Percentiles rank a stretch among this genome's conserved stretches.
Evolutionary conservation across 192 early-diverging fungal genomes (phyloP).

Genomic region (Lunasporangiospora selenospora): DNA sequence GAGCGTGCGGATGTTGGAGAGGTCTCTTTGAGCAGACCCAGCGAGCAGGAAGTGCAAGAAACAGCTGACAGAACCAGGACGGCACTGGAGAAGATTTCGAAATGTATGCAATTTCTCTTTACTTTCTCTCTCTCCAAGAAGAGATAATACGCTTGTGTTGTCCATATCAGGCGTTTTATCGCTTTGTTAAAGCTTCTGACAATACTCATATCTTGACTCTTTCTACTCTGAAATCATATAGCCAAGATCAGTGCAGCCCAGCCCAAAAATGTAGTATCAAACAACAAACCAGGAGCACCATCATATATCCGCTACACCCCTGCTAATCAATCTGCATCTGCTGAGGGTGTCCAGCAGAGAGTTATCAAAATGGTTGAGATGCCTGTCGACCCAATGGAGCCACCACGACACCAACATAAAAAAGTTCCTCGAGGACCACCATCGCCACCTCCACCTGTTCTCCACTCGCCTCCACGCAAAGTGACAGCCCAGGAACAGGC

Average conservation of each 20-base stretch:
- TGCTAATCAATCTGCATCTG: slow-evolving; percentile 69
- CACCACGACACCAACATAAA: slow-evolving; percentile 90
- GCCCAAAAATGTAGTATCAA: slow-evolving; percentile 63
- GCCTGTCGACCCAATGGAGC: slow-evolving; percentile 97
- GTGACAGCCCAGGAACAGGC: slow-evolving; percentile 95
- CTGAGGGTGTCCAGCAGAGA: slow-evolving; percentile 82
- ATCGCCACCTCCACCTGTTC: slow-evolving; percentile 95
- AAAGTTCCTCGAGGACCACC: slow-evolving; percentile 87
- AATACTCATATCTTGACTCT: too few species aligned
- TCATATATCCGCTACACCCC: slow-evolving; percentile 93
- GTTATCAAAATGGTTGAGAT: slow-evolving; percentile 96
- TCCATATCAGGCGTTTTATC: too few species aligned
- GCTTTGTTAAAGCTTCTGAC: too few species aligned
- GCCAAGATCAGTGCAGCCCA: slow-evolving; percentile 71
- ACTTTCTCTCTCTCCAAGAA: too few species aligned
- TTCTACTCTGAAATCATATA: slow-evolving; percentile 3
- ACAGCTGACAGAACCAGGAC: slow-evolving; percentile 87
- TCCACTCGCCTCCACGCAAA: slow-evolving; percentile 98
- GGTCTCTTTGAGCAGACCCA: slow-evolving; percentile 77
- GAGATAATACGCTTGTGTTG: too few species aligned
- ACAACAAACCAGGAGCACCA: slow-evolving; percentile 66
- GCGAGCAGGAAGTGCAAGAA: slow-evolving; percentile 77
- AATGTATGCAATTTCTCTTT: too few species aligned
- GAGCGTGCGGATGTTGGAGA: slow-evolving; percentile 74
- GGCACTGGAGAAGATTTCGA: slow-evolving; percentile 90